Evolutionary conservation across 2,329 filamentous ascomycete species (phyloP).

Genomic region (Penicillium vulpinum): DNA sequence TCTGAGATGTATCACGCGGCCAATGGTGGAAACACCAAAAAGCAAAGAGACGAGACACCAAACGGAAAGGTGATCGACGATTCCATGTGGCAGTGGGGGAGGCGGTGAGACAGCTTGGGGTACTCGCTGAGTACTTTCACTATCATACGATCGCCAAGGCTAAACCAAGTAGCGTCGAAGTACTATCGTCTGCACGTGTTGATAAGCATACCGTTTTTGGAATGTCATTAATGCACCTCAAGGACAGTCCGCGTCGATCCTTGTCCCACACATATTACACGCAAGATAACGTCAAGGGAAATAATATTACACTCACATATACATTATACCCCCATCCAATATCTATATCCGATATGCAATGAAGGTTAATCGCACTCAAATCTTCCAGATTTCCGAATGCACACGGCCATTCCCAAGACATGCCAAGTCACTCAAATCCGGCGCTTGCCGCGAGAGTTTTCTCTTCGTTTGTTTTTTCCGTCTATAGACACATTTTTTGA

Average conservation of each 20-base stretch:
- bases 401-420: constrained; percentile 11
- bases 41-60: neutral
- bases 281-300: constrained; percentile 8
- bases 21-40: neutral
- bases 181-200: neutral
- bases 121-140: neutral
- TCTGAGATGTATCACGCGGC: constrained; percentile 4
- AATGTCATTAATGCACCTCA: constrained; percentile 2
- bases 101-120: neutral
- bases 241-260: constrained; percentile 2
- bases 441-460: constrained; percentile 2
- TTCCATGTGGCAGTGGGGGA: constrained; percentile 9
- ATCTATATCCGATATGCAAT: neutral
- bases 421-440: constrained; percentile 9
- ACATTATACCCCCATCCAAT: too few relatives aligned
- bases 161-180: neutral
- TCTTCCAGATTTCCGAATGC: neutral
- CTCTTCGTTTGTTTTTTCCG: neutral
- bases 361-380: neutral
- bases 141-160: neutral
- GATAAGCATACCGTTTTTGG: constrained; percentile 12
- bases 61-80: constrained; percentile 9
- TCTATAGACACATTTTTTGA: neutral
- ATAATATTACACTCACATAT: neutral
- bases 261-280: neutral